Base-by-base conservation (phyloP, 1,284 basidiomycete species). In the Tylopilus orsonianus region DNA sequence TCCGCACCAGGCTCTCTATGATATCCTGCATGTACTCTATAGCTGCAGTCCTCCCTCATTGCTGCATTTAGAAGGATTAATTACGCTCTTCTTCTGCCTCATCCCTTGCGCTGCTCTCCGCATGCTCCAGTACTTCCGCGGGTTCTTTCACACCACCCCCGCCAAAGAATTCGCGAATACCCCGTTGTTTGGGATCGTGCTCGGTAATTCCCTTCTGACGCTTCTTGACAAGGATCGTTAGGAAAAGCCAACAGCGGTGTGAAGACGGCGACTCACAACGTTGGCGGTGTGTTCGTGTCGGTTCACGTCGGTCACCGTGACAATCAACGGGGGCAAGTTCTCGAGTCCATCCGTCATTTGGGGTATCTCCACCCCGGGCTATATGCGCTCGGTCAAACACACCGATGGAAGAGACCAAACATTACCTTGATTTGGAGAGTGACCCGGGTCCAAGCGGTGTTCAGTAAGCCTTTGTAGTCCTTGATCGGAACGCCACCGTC, bases 191-290 rank as follows among this genome's bases (percentile, higher is more conserved):
- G 26, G 83, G 80, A 60, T 95, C 91, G 58, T 84, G 78, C 1
- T 81, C 86, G 37, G 91, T 85, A 0, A 91, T 91, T 0, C 87
- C 89, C 50, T 77, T 78, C 62, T 92, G 90, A 6, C 89, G 79
- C 53, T 77, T 78, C 87, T 89, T 41, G 19, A 46, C 14, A 43
- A 39, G 18, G 14, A 39, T n/a, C 16, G 26, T 55, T 20, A 53
- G 27, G 9, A 49, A 37, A 37, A 9, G 30, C 23, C 14, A 20
- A 7, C 14, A 23, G 9, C 5, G 13, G 27, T 16, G 4, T 23
- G 19, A 38, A 24, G 26, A 32, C 30, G 36, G 13, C 30, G 20
- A 71, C 83, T 62, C 52, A 87, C 87, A 23, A 89, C 67, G 22
- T 71, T 69, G 37, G 72, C 62, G 22, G 79, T 70, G 64, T 88